Conservation (phyloP, 352 stramenopile genomes). For the Pythium sp. region DNA sequence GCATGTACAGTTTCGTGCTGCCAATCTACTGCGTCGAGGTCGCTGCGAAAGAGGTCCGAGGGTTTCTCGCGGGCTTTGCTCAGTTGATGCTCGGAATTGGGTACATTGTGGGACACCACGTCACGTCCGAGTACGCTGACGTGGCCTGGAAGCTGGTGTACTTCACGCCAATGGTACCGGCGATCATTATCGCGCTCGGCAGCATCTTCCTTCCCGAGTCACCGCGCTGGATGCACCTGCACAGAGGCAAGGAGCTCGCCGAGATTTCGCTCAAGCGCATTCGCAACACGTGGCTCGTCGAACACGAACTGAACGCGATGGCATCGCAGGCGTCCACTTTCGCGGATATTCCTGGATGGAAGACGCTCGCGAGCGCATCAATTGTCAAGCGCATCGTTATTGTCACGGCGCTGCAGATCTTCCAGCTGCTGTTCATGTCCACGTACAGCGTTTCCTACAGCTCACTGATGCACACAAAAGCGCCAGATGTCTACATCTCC, state of each 20-base stretch:
- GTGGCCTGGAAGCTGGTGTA: slow-evolving; percentile 9
- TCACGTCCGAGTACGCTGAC: background rate
- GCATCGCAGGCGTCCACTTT: slow-evolving; percentile 19
- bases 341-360: slow-evolving; percentile 8
- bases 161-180: background rate
- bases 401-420: slow-evolving; percentile 32
- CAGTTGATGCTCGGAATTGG: slow-evolving; percentile 7
- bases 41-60: slow-evolving; percentile 11
- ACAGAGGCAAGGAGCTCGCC: slow-evolving; percentile 42
- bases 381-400: slow-evolving; percentile 26
- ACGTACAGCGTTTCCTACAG: background rate
- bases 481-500: slow-evolving; percentile 24
- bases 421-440: slow-evolving; percentile 28
- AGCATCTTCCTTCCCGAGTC: slow-evolving; percentile 47
- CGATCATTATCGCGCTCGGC: slow-evolving; percentile 28
- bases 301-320: slow-evolving; percentile 30
- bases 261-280: slow-evolving; percentile 28
- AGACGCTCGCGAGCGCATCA: slow-evolving; percentile 21
- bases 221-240: slow-evolving; percentile 45
- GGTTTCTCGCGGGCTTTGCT: slow-evolving; percentile 8
- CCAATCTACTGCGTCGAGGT: slow-evolving; percentile 19
- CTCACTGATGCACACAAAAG: slow-evolving; percentile 29
- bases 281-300: slow-evolving; percentile 24
- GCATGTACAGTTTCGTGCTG: slow-evolving; percentile 14
- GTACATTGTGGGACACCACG: background rate